Conservation (phyloP, 2,329 filamentous ascomycete species). For the Hymenoscyphus fraxineus region DNA sequence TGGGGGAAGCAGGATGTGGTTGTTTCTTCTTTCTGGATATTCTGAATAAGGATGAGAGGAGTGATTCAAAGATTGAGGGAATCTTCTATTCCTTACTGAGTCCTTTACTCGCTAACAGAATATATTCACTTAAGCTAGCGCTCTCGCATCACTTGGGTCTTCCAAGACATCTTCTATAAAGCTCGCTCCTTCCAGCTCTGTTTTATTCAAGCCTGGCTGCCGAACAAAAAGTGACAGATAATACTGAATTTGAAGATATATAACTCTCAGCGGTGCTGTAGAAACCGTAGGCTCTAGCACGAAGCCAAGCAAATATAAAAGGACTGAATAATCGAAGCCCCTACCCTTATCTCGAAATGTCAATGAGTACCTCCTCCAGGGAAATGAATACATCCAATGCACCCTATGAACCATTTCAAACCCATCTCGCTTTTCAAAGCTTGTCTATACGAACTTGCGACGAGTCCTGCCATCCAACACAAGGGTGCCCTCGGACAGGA, state of each 20-base stretch:
- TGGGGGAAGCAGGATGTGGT: background rate
- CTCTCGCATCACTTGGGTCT: background rate
- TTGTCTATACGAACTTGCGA: background rate
- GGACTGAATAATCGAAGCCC: background rate
- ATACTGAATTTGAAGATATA: background rate
- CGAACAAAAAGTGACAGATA: background rate
- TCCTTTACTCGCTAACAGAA: background rate
- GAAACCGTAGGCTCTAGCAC: background rate
- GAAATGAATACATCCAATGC: background rate
- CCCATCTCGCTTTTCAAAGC: background rate
- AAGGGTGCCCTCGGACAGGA: background rate
- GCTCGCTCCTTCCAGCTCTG: background rate
- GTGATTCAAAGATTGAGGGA: background rate
- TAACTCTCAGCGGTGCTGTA: background rate
- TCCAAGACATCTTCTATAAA: background rate
- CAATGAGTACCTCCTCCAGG: background rate
- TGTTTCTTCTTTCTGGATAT: slow-evolving; percentile 1
- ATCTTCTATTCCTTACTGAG: background rate
- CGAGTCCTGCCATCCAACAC: background rate
- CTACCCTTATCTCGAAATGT: background rate
- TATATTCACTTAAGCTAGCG: background rate
- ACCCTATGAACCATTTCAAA: background rate
- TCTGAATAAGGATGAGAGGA: background rate
- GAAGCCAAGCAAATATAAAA: background rate
- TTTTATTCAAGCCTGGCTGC: background rate